Base-by-base conservation (phyloP, 1,284 basidiomycete species). In the Sporisorium exsertum region DNA sequence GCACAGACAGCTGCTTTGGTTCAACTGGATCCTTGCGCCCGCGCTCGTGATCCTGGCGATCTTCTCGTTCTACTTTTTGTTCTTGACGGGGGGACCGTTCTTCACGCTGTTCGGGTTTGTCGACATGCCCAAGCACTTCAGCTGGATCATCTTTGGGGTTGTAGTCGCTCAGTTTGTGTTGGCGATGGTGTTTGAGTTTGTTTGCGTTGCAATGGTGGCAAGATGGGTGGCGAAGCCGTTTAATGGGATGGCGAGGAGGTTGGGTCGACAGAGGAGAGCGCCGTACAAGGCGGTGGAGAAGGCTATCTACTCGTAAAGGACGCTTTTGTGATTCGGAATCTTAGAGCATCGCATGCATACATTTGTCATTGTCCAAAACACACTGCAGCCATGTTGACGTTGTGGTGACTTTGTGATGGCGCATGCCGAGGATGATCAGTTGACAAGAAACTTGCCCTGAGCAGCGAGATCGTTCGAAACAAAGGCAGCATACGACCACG, bases 401-500 rank as follows among this genome's bases (percentile, higher is more conserved):
- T 40, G 18, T 37, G 35, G 13, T 10, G 13, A 40, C 16, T 18
- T 40, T 18, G 37, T 40, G 5, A 37, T 37, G 7, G 13, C 6
- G 13, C 9, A 6, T 12, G 37, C 37, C 2, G 37, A 18, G 2
- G 16, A 16, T 8, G 16, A 2, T 61, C 50, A 74, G 22, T 56
- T 45, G 24, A 32, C 51, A 22, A 69, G 53, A 45, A 61, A 73
- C 62, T 69, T 65, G 43, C 66, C 63, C 40, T 69, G 63, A 18
- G 58, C 60, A 29, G 73, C 73, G 24, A 51, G 37, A 37, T 72
- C 62, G 59, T 67, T 71, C n/a, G 45, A 50, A 27, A 76, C 61
- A 29, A 76, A 80, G 7, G 80, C 74, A 3, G 79, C 80, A 61
- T 81, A 80, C 42, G 57, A 65, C 80, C 80, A 81, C 32, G 80